These are phyloP conservation scores for Neoboletus subvelutipes DNA, from an alignment of 768 basidiomycete species.

Conservation along the genomic window DNA sequence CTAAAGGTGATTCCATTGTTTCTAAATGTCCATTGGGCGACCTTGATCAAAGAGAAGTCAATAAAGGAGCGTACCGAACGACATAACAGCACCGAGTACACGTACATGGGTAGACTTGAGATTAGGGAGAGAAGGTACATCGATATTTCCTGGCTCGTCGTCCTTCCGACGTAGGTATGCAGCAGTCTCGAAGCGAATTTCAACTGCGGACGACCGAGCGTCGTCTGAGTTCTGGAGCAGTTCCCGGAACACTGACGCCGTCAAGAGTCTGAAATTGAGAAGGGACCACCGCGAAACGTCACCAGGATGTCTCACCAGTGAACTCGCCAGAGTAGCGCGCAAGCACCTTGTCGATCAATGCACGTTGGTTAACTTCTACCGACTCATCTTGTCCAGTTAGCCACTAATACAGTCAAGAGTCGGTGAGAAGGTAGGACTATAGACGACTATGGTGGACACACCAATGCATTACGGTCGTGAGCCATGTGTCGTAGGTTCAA, in stretches of 20 bases:
- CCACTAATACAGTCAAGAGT: constrained; percentile 37
- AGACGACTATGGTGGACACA: constrained; percentile 9
- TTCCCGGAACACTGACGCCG: constrained; percentile 62
- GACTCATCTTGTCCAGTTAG: constrained; percentile 70
- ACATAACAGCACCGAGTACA: no score
- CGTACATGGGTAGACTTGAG: constrained; percentile 59
- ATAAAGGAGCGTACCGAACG: background rate
- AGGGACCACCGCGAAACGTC: background rate
- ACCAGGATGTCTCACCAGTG: constrained; percentile 47
- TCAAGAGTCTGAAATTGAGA: background rate
- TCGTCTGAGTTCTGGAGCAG: constrained; percentile 96
- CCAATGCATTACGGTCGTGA: constrained; percentile 32
- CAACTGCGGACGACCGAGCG: constrained; percentile 70
- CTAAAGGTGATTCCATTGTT: background rate
- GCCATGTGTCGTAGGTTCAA: constrained; percentile 20
- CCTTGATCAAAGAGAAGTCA: background rate
- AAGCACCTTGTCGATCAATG: constrained; percentile 95
- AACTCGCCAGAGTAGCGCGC: constrained; percentile 95
- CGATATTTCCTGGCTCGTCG: constrained; percentile 1
- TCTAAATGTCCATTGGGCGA: background rate
- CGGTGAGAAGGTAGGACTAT: background rate
- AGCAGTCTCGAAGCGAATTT: constrained; percentile 79
- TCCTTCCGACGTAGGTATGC: constrained; percentile 36
- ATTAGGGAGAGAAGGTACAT: constrained; percentile 48
- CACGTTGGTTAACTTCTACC: constrained; percentile 92